phyloP scores from a whole-genome alignment of 2,329 filamentous ascomycete species.

The Monosporascus sp. region DNA sequence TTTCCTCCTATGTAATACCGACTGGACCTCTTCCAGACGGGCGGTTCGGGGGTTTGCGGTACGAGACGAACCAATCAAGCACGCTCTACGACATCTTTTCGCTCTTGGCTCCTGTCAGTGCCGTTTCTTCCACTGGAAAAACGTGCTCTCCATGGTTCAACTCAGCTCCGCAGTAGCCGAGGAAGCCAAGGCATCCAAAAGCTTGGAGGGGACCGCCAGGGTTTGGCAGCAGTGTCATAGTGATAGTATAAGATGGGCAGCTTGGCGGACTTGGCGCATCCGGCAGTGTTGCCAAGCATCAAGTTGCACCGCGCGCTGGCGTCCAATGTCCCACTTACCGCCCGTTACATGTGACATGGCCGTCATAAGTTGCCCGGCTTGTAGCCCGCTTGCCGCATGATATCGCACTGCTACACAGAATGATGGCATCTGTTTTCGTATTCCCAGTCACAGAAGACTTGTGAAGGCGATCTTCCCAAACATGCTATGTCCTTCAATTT shows the following conservation, averaged over 20 bases:
- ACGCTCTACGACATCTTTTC: not conserved
- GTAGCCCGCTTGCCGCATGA: not conserved
- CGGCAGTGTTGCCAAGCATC: not conserved
- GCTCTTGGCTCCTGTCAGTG: not conserved
- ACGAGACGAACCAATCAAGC: not conserved
- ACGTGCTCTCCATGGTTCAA: not conserved
- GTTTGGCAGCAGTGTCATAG: not conserved
- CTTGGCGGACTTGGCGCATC: conserved; percentile 26
- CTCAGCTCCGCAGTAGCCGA: not conserved
- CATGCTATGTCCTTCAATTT: not conserved
- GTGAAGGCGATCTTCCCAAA: too few species aligned
- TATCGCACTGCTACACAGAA: not conserved
- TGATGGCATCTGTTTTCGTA: too few species aligned
- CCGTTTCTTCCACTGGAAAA: not conserved
- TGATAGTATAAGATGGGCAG: conserved; percentile 17
- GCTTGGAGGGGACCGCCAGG: not conserved
- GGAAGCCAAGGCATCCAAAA: not conserved
- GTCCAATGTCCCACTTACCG: not conserved
- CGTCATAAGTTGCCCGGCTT: not conserved
- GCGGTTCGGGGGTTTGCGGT: not conserved
- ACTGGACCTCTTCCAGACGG: not conserved
- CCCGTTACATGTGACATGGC: not conserved
- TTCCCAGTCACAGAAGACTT: too few species aligned
- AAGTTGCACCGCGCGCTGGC: not conserved
- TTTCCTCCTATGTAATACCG: not conserved